These are phyloP conservation scores for Linnemannia zychae DNA, from an alignment of 192 early-diverging fungal genomes.

Conservation along the genomic window DNA sequence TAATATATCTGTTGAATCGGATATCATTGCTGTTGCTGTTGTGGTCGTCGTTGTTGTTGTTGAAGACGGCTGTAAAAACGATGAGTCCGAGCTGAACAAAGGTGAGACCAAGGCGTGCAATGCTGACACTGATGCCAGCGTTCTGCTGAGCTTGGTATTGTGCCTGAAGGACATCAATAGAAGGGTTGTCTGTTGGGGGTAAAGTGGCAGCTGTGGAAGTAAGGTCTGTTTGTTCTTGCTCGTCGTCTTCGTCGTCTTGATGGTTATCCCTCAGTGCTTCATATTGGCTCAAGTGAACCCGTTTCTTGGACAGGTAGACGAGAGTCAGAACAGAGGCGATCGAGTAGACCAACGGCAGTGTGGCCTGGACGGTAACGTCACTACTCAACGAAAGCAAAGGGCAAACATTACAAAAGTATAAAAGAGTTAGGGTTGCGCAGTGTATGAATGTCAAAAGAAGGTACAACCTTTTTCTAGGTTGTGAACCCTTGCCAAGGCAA, in stretches of 20 bases:
- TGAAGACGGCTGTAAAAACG: background rate
- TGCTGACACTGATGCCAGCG: constrained; percentile 4
- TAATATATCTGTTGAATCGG: background rate
- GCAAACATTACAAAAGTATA: background rate
- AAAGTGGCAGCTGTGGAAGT: background rate
- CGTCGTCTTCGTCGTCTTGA: background rate
- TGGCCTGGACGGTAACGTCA: constrained; percentile 1
- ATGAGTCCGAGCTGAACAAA: constrained; percentile 1
- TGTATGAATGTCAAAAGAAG: background rate
- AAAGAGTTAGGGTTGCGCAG: background rate
- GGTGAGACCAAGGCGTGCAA: constrained; percentile 6
- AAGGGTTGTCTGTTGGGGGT: background rate
- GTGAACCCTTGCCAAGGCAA: too few relatives aligned
- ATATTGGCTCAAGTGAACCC: constrained; percentile 43
- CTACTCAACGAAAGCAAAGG: background rate
- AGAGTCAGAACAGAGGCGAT: constrained; percentile 21
- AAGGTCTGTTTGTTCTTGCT: background rate
- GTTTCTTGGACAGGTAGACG: constrained; percentile 32
- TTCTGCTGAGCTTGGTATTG: constrained; percentile 37
- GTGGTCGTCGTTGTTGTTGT: background rate
- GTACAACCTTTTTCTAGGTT: background rate
- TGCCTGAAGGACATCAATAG: constrained; percentile 25
- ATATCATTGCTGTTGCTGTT: background rate
- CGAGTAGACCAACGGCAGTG: constrained; percentile 31
- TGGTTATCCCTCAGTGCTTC: constrained; percentile 12